Evolutionary conservation across 2,329 filamentous ascomycete species (phyloP).

Genomic region (Ophiocordyceps camponoti-leonardi): DNA sequence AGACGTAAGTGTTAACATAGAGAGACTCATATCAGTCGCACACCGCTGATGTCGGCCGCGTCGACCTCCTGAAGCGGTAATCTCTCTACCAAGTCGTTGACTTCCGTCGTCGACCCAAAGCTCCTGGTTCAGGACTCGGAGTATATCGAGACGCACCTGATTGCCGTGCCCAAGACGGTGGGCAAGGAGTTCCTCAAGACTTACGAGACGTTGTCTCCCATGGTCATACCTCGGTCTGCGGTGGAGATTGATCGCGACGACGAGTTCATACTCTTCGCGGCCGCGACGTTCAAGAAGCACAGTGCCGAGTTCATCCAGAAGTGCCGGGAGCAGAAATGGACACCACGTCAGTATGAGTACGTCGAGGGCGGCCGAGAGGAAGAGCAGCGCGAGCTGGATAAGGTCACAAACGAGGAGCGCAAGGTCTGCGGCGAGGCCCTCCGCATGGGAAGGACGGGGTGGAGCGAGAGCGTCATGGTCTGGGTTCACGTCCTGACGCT

Average conservation of each 20-base stretch:
- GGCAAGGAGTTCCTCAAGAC: slow-evolving; percentile 77
- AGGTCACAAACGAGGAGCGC: slow-evolving; percentile 67
- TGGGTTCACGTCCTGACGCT: slow-evolving; percentile 87
- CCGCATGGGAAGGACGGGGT: slow-evolving; percentile 74
- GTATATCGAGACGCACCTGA: slow-evolving; percentile 88
- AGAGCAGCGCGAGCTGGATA: slow-evolving; percentile 73
- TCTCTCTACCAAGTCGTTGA: slow-evolving; percentile 81
- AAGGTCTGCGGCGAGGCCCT: slow-evolving; percentile 89
- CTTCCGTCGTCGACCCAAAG: slow-evolving; percentile 69
- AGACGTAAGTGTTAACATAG: slow-evolving; percentile 44
- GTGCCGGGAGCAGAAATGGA: slow-evolving; percentile 85
- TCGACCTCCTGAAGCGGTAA: slow-evolving; percentile 47
- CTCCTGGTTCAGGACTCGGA: slow-evolving; percentile 79
- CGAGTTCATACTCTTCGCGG: slow-evolving; percentile 76
- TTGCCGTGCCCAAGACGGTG: slow-evolving; percentile 65
- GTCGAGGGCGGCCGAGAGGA: slow-evolving; percentile 79
- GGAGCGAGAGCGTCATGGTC: slow-evolving; percentile 90
- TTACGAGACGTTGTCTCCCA: slow-evolving; percentile 77
- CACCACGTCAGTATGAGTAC: slow-evolving; percentile 85
- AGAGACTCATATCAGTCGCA: not conserved
- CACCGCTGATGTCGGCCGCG: slow-evolving; percentile 2
- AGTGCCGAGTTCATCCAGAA: slow-evolving; percentile 79
- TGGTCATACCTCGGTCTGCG: slow-evolving; percentile 87
- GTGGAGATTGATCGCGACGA: slow-evolving; percentile 67
- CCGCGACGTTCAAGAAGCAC: slow-evolving; percentile 88